Base-by-base conservation (phyloP, 371 early-diverging fungal genomes). In the Mortierella sp. region DNA sequence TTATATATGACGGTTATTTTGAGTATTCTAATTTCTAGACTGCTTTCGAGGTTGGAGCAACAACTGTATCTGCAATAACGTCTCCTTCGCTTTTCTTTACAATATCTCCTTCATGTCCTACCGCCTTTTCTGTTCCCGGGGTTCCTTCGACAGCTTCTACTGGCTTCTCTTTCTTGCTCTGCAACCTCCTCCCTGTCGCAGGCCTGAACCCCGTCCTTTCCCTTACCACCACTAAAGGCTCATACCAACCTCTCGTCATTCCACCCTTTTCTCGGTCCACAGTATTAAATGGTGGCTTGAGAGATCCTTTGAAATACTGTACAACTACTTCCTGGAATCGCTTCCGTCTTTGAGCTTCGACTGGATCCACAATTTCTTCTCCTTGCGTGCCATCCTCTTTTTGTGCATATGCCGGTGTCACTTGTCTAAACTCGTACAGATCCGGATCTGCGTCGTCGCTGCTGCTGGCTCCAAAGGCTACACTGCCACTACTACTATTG, bases 241-340 rank as follows among this genome's bases (percentile, higher is more conserved):
- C 82, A 52, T 81, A 81, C 82, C 82, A 81, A 13, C 82, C 82
- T 24, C 82, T 64, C 7, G 76, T 75, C 67, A 81, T 22, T 2
- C 82, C 82, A 40, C 82, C 82, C 33, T 81, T 81, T 43, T 75
- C 76, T 7, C 82, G 72, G 55, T 81, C 82, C 19, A 48, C 69
- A 47, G 82, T 76, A 77, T 90, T 90, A 73, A 90, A 90, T 52
- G 90, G 90, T 1, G 90, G 90, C 69, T 88, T 86, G 16, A 87
- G 69, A 1, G 71, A 68, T 45, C 83, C 80, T 16, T 72, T 76
- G 58, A 76, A 82, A 19, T 70, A 71, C 16, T 76, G 74, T 2
- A 77, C 77, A 11, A 81, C 84, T 32, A 76, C 74, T n/a, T 80
- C 81, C 53, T 75, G 77, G 67, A 81, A 81, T 32, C 82, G 68